A percentile compares a stretch with the other conserved stretches of the same genome.
Evolutionary conservation across 192 early-diverging fungal genomes (phyloP).

Genomic region (Gigaspora rosea): DNA sequence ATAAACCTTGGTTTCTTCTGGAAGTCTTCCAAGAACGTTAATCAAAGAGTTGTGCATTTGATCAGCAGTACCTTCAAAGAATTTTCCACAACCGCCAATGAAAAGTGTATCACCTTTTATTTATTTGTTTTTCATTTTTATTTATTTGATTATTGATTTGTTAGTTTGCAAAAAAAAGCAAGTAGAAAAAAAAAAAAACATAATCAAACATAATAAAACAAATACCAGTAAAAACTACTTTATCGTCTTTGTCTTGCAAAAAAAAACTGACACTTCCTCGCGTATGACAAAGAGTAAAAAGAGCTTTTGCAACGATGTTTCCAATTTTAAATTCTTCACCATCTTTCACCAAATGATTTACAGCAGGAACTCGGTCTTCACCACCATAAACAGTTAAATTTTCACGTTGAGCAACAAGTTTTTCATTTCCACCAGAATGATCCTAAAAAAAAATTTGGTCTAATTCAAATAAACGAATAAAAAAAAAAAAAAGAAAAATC

Average conservation of each 20-base stretch:
- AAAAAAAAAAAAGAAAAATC: background rate
- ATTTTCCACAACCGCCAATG: conserved; percentile 77
- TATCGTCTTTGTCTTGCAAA: conserved; percentile 65
- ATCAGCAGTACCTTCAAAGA: conserved; percentile 88
- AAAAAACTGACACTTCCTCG: conserved; percentile 84
- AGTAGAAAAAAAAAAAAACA: background rate
- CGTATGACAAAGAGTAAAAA: conserved; percentile 88
- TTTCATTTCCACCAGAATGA: conserved; percentile 80
- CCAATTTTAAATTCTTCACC: conserved; percentile 77
- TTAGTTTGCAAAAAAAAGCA: background rate
- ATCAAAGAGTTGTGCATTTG: conserved; percentile 85
- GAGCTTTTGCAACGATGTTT: conserved; percentile 64
- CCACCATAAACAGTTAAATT: conserved; percentile 79
- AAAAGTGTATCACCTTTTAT: conserved; percentile 34
- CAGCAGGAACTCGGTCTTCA: conserved; percentile 81
- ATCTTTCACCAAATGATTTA: conserved; percentile 74
- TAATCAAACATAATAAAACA: conserved; percentile 64
- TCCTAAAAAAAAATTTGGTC: conserved; percentile 48
- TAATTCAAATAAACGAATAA: background rate
- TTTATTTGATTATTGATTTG: background rate
- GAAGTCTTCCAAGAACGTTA: conserved; percentile 66
- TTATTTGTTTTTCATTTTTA: background rate
- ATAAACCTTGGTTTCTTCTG: conserved; percentile 81
- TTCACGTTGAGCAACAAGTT: conserved; percentile 56
- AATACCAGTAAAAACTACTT: conserved; percentile 90